Evolutionary conservation across 805 yeast genomes (phyloP).

Genomic region (Sugiyamaella smithiae): DNA sequence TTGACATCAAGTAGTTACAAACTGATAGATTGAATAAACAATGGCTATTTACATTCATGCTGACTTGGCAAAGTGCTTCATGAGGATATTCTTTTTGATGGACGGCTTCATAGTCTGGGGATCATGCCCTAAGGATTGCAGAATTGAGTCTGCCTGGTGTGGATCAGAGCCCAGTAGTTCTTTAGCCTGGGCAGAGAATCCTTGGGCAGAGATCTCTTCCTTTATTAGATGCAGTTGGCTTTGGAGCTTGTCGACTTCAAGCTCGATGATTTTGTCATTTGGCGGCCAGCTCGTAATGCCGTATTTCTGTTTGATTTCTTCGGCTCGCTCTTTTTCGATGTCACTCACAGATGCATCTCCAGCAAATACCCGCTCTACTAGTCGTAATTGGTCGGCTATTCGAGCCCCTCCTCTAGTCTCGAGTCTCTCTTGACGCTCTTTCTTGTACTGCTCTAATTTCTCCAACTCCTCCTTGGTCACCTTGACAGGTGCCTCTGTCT

Average conservation of each 20-base stretch:
- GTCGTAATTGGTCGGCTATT: constrained; percentile 26
- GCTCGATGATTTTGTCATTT: constrained; percentile 36
- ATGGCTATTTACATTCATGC: constrained; percentile 6
- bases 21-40: too few relatives aligned
- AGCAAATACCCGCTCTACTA: constrained; percentile 18
- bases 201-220: constrained; percentile 30
- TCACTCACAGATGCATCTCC: constrained; percentile 31
- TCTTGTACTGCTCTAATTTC: constrained; percentile 53
- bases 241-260: constrained; percentile 42
- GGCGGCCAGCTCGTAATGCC: constrained; percentile 49
- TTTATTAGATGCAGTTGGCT: constrained; percentile 38
- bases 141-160: constrained; percentile 38
- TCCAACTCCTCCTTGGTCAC: constrained; percentile 65
- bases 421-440: constrained; percentile 43
- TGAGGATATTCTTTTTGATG: constrained; percentile 67
- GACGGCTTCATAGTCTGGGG: constrained; percentile 45
- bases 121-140: constrained; percentile 38
- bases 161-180: constrained; percentile 34
- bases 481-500: constrained; percentile 63
- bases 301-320: constrained; percentile 41
- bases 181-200: constrained; percentile 25
- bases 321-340: constrained; percentile 37
- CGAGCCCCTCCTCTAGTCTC: constrained; percentile 19
- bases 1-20: too few relatives aligned
- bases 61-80: constrained; percentile 60